These are phyloP conservation scores for Penicillium macrosclerotiorum DNA, from an alignment of 495 filamentous ascomycete species.

Conservation along the genomic window DNA sequence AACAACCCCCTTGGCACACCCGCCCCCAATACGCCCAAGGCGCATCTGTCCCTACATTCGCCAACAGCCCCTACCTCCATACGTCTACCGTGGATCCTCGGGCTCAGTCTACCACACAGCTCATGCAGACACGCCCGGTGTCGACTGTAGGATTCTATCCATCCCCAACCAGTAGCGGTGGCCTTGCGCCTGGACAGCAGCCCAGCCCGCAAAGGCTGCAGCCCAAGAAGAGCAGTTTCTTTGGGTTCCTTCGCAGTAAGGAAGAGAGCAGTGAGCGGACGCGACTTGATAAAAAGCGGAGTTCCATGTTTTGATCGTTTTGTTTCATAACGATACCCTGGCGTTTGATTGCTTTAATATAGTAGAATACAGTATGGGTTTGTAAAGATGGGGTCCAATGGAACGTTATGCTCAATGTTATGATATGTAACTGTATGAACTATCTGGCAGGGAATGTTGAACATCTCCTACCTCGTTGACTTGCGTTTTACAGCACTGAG, in stretches of 20 bases:
- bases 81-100: slow-evolving; percentile 16
- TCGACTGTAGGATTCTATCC: slow-evolving; percentile 19
- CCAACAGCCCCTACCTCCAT: slow-evolving; percentile 16
- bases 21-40: slow-evolving; percentile 12
- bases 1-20: slow-evolving; percentile 10
- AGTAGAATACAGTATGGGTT: no score
- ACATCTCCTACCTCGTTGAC: no score
- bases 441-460: no score
- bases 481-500: no score
- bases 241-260: slow-evolving; percentile 38
- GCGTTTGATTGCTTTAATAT: neutral
- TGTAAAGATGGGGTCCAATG: no score
- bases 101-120: slow-evolving; percentile 19
- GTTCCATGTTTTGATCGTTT: slow-evolving; percentile 49
- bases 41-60: slow-evolving; percentile 9
- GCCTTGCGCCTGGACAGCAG: slow-evolving; percentile 9
- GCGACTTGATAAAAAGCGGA: slow-evolving; percentile 50
- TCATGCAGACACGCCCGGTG: slow-evolving; percentile 12
- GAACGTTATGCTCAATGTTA: no score
- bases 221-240: slow-evolving; percentile 51
- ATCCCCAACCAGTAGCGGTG: slow-evolving; percentile 17
- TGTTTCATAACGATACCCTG: slow-evolving; percentile 18
- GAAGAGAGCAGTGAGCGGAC: slow-evolving; percentile 26
- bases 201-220: slow-evolving; percentile 19
- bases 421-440: no score